phyloP scores from a whole-genome alignment of 257 asterid genomes.

The Jaltomata sinuosa region DNA sequence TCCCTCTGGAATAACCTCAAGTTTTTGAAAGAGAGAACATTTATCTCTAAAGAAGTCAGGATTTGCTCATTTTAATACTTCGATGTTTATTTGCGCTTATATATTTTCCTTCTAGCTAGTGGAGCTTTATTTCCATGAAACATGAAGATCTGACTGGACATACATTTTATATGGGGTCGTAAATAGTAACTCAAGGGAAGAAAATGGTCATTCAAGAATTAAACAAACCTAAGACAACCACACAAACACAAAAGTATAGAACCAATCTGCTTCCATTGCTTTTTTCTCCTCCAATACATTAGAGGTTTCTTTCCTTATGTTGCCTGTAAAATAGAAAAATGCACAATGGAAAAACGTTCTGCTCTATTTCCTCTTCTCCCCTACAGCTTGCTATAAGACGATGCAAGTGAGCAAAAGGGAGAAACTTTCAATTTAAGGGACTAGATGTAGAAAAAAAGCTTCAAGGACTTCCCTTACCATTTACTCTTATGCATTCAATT shows the following conservation, averaged over 20 bases:
- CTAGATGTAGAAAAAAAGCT: neutral
- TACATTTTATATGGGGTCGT: neutral
- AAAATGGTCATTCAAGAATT: neutral
- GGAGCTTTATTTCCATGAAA: neutral
- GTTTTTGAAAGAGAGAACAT: neutral
- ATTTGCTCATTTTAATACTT: neutral
- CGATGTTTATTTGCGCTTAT: neutral
- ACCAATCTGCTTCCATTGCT: neutral
- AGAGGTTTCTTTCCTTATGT: neutral
- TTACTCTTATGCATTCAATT: neutral
- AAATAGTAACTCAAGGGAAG: neutral
- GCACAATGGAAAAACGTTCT: neutral
- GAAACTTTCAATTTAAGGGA: neutral
- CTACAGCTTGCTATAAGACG: neutral
- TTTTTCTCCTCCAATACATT: neutral
- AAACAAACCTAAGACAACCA: neutral
- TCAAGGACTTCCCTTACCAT: neutral
- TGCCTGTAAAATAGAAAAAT: neutral
- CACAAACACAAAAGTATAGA: neutral
- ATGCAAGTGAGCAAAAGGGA: neutral
- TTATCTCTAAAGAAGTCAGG: neutral
- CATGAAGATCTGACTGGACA: neutral
- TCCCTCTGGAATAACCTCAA: neutral
- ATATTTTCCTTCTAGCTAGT: neutral
- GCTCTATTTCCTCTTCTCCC: neutral